Conservation (phyloP, 805 yeast genomes). For the Ogataea ramenticola region DNA sequence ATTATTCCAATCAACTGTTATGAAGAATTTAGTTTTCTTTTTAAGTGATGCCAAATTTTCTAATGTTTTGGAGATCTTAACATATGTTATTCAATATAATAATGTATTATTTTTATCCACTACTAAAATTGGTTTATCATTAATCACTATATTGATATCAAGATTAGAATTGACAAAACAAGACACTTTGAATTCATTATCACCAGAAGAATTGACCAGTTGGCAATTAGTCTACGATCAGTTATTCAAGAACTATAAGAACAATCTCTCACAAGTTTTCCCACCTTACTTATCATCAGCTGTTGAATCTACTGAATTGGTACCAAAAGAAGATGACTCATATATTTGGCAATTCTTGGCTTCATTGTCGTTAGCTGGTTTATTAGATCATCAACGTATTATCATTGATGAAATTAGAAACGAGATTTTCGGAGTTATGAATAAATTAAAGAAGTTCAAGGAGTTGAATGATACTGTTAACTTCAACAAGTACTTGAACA, state of each 20-base stretch:
- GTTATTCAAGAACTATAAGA: constrained; percentile 71
- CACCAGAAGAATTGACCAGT: constrained; percentile 48
- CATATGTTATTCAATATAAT: constrained; percentile 62
- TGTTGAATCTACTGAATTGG: constrained; percentile 25
- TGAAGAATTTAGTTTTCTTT: constrained; percentile 78
- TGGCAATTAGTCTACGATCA: constrained; percentile 83
- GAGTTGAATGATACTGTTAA: constrained; percentile 34
- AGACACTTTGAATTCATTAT: constrained; percentile 46
- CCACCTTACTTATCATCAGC: constrained; percentile 49
- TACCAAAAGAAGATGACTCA: constrained; percentile 52
- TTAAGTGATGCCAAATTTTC: constrained; percentile 75
- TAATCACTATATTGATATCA: constrained; percentile 83
- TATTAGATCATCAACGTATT: constrained; percentile 82
- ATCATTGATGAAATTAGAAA: constrained; percentile 92
- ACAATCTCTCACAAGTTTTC: constrained; percentile 70
- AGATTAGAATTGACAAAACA: constrained; percentile 90
- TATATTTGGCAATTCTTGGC: constrained; percentile 98
- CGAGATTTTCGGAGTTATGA: constrained; percentile 84
- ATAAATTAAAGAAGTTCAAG: constrained; percentile 51
- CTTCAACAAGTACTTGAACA: constrained; percentile 51
- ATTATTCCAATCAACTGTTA: constrained; percentile 69
- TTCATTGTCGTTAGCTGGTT: constrained; percentile 85
- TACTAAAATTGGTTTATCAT: constrained; percentile 75
- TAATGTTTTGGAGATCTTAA: constrained; percentile 71
- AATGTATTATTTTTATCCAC: constrained; percentile 62